Evolutionary conservation across 2,329 filamentous ascomycete genomes (phyloP), one percentile per base, ranked within the genome.

Genomic region (Reticulascus tulasneorum): DNA sequence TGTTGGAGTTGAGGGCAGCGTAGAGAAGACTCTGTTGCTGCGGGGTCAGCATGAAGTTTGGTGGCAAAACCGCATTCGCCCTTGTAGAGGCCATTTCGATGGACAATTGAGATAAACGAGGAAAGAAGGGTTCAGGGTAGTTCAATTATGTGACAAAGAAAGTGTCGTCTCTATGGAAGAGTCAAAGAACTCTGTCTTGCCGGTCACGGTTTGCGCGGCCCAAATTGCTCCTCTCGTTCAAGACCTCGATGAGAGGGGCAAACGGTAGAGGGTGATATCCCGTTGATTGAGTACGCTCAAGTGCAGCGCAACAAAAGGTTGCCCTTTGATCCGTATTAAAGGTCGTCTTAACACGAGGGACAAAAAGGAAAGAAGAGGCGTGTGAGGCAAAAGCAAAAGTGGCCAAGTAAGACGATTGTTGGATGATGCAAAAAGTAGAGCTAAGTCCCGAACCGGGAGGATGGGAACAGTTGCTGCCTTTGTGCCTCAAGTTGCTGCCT

Each of bases 1-100:
- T 76, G 55, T 88, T 87, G 47, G 84, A 84, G 47, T 84, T 84
- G 48, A 91, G 77, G 29, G 86, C 84, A 41, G 83, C 82, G 45
- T 86, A 80, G 28, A 91, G 71, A 41, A 90, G 70, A 53, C 77
- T 80, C 67, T 90, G 84, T 60, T 91, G 84, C 54, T 85, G 78
- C 45, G 81, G 80, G 42, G 83, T 86, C 48, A 89, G 74, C 53
- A 82, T 79, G 58, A 86, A 82, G 55, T 76, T 74, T 45, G 64
- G 62, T 43, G 67, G 62, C 46, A 70, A 50, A 46, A 56, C 65
- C 40, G 59, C 56, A 41, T 56, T 50, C 23, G 67, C 58, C 36
- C 62, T 63, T 37, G 71, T 67, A 49, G 71, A 73, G 44, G 74
- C 63, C 75, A 79, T 79, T 37, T 50, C 49, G 52, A 49, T 37